Evolutionary conservation across 164 flowering plant genomes (phyloP).

Genomic region (Macadamia tetraphylla): DNA sequence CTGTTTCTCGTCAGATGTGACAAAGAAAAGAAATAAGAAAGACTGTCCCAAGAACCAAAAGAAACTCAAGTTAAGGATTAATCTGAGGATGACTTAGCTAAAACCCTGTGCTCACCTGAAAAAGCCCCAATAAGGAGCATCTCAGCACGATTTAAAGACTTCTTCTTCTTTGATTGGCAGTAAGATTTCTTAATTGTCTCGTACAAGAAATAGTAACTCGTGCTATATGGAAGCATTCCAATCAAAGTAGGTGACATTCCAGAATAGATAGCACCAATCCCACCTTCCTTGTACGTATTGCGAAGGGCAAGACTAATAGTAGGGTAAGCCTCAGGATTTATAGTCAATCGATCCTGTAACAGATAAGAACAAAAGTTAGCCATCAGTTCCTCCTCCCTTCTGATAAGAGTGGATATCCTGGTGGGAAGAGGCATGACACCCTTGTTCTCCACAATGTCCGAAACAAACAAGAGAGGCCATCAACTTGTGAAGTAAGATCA

Average conservation of each 20-base stretch:
- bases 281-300: constrained; percentile 72
- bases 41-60: background rate
- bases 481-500: no score
- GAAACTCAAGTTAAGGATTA: background rate
- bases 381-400: no score
- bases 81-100: background rate
- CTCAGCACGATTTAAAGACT: constrained; percentile 65
- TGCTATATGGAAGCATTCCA: constrained; percentile 98
- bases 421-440: background rate
- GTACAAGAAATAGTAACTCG: constrained; percentile 91
- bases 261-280: constrained; percentile 70
- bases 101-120: constrained; percentile 48
- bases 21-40: no score
- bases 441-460: no score
- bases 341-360: constrained; percentile 83
- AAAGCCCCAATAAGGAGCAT: constrained; percentile 85
- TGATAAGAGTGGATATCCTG: background rate
- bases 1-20: background rate
- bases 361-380: background rate
- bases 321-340: constrained; percentile 70
- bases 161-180: constrained; percentile 59
- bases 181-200: constrained; percentile 75
- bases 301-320: constrained; percentile 53
- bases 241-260: constrained; percentile 79
- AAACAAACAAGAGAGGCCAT: background rate